Evolutionary conservation across 495 filamentous ascomycete species (phyloP), one percentile per base, ranked within the genome.

Genomic region (Penicillium lividum): DNA sequence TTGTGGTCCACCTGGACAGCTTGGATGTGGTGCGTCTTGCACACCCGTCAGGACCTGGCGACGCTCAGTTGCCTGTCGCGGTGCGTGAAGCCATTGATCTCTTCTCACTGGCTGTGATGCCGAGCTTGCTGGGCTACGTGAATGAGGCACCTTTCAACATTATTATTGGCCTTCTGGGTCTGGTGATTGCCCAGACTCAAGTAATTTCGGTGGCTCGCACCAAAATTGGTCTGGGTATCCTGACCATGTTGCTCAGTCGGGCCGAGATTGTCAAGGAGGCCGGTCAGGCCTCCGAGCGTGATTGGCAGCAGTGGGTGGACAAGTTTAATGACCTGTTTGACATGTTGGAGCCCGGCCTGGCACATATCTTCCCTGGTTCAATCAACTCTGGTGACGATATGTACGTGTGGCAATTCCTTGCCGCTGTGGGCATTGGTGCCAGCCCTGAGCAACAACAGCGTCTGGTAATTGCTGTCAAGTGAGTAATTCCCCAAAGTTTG

Each of bases 341-440:
- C 66, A 80, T 84, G 6, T 76, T 97, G 18, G 93, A 98, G 70
- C 90, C 89, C 13, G 83, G 84, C 10, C 83, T 98, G 38, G 88
- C 85, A 16, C 80, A 88, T 53, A 86, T 97, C 54, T 98, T 98
- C 84, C 91, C 92, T 1, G 86, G 87, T 16, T 85, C 87, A 5
- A 90, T 93, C 60, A 90, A 86, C 60, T 81, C 90, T 16, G 87
- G 87, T 48, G 89, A 94, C 56, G 94, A 98, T 67, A 86, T 94
- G 63, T 95, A 97, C 65, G 92, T 97, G 15, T 98, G 94, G 94
- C 92, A 97, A 71, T 97, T 98, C 73, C 80, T 98, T 58, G 94
- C 94, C 16, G 92, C 93, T 8, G 87, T 95, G 58, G 94, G 94
- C 44, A 92, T 96, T 60, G 92, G 91, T 34, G 93, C 94, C 36